Conservation (phyloP, 2,329 filamentous ascomycete genomes). For the Talaromyces sp. region DNA sequence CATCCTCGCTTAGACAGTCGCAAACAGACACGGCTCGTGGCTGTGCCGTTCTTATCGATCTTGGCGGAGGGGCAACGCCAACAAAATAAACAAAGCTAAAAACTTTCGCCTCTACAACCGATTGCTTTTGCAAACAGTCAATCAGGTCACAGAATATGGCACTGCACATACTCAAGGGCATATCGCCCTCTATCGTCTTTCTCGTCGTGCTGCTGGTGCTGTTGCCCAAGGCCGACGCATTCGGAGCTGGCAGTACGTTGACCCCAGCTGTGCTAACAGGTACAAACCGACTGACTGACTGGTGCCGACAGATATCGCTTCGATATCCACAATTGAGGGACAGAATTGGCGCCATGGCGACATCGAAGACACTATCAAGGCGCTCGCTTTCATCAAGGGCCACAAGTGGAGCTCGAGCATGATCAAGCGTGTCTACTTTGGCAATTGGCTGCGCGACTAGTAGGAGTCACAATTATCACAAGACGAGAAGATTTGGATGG, state of each 20-base stretch:
- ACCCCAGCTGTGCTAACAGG: neutral
- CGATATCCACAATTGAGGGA: conserved; percentile 46
- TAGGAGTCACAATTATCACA: conserved; percentile 17
- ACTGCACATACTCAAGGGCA: conserved; percentile 15
- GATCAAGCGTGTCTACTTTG: conserved; percentile 75
- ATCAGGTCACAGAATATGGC: conserved; percentile 3
- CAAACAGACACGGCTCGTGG: neutral
- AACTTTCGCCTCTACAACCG: neutral
- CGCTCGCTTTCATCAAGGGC: conserved; percentile 68
- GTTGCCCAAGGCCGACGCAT: conserved; percentile 37
- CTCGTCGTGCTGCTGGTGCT: conserved; percentile 33
- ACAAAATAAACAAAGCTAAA: neutral
- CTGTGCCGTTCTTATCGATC: neutral
- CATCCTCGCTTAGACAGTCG: neutral
- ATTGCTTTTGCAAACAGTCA: neutral
- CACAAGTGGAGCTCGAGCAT: conserved; percentile 81
- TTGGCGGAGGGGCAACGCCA: conserved; percentile 8
- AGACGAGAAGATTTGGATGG: neutral
- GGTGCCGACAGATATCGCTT: conserved; percentile 37
- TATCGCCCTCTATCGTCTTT: conserved; percentile 26
- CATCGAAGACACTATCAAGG: conserved; percentile 77
- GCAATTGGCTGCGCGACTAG: conserved; percentile 83
- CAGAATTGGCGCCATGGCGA: conserved; percentile 56
- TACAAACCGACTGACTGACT: conserved; percentile 9
- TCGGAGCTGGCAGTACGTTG: conserved; percentile 41